Evolutionary conservation across 1,139 yeast species (phyloP), one percentile per base, ranked within the genome.

Genomic region (Scheffersomyces insectosa): DNA sequence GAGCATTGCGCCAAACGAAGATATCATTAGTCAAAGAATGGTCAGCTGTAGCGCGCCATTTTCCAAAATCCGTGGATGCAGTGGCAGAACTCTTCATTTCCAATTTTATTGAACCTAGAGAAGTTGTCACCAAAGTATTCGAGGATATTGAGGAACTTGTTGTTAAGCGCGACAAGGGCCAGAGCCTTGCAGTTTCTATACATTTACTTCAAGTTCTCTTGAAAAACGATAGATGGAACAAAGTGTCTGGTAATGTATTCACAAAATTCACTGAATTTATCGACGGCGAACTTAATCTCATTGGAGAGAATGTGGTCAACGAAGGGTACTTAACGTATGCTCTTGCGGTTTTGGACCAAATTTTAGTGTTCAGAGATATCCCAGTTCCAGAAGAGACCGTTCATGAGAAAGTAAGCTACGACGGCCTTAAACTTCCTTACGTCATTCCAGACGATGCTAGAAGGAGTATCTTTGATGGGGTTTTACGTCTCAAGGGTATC

Each of bases 291-390:
- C 50, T 82, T 34, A 62, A 59, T 2, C 28, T 31, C 23, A 20
- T 41, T 5, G 63, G 72, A 0, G 64, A 66, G 28, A 54, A 61
- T 10, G 28, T 36, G 39, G 67, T 69, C 1, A 67, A 75, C 45
- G 60, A 70, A 20, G 61, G 68, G 3, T 83, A 83, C 80, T 77
- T 79, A 52, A 71, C 79, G 1, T 70, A 73, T 43, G 75, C 79
- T 0, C 58, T 85, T 39, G 60, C 68, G 11, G 70, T 80, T 3
- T 68, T 78, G 40, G 83, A 79, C 38, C 77, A 74, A 37, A 60
- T 79, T 7, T 52, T 82, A 37, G 66, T 80, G 1, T 73, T 68
- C 39, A 67, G 76, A 6, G 70, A 66, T 36, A 56, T 77, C 2
- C 83, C 83, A 1, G 51, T 48, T 7, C 54, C 62, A 0, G 65